A percentile compares a stretch with the other conserved stretches of the same genome.
Evolutionary conservation across 371 early-diverging fungal genomes (phyloP).

Genomic region (Mortierella sp.): DNA sequence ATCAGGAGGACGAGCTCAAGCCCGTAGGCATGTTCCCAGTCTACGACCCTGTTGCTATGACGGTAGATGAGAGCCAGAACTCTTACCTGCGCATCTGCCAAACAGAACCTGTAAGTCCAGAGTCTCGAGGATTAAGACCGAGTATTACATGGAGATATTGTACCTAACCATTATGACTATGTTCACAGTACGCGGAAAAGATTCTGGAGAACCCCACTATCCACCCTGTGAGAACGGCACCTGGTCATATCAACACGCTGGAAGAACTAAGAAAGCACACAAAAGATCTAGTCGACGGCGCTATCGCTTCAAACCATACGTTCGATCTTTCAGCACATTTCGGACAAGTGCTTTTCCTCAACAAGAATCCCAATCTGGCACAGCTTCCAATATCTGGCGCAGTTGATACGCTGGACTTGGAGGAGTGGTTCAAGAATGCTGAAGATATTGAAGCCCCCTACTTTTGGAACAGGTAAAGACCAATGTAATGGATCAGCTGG

Average conservation of each 20-base stretch:
- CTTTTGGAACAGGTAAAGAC: constrained; percentile 30
- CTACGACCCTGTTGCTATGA: constrained; percentile 34
- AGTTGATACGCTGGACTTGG: constrained; percentile 19
- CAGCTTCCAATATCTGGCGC: constrained; percentile 12
- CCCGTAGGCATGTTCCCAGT: constrained; percentile 44
- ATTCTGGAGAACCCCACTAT: neutral
- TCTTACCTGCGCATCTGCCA: constrained; percentile 34
- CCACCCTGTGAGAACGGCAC: constrained; percentile 25
- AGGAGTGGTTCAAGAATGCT: constrained; percentile 31
- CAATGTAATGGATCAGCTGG: neutral
- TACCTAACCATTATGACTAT: neutral
- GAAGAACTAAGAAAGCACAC: constrained; percentile 14
- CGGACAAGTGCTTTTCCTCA: constrained; percentile 42
- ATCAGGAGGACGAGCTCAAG: constrained; percentile 23
- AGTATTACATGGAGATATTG: neutral
- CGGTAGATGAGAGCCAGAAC: constrained; percentile 22
- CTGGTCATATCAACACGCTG: constrained; percentile 3
- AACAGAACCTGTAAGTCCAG: constrained; percentile 22
- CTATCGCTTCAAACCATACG: neutral
- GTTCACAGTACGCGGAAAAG: constrained; percentile 16
- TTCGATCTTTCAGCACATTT: constrained; percentile 26
- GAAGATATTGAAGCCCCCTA: constrained; percentile 30
- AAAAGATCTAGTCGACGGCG: neutral
- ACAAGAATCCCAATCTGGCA: constrained; percentile 8
- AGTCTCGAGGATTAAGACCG: too few relatives aligned